Percentiles rank a stretch among this genome's conserved stretches.
Conservation (phyloP, 2,329 filamentous ascomycete species). For the Botrytis aclada region DNA sequence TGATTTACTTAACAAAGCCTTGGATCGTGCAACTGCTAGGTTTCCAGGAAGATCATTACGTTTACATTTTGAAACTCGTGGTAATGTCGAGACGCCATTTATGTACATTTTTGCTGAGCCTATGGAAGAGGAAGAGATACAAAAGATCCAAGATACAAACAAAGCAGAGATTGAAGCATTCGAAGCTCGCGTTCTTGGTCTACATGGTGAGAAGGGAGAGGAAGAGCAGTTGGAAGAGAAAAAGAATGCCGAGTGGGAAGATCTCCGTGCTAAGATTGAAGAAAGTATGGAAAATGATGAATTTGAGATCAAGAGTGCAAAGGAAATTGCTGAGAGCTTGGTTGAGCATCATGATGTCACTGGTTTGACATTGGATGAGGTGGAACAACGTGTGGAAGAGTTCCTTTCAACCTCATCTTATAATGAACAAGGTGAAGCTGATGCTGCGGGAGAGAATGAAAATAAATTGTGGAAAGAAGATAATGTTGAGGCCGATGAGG, state of each 20-base stretch:
- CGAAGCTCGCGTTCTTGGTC: conserved; percentile 59
- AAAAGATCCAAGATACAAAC: conserved; percentile 67
- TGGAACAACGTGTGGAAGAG: conserved; percentile 21
- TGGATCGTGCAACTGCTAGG: conserved; percentile 69
- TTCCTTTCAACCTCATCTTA: conserved; percentile 19
- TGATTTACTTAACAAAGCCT: conserved; percentile 70
- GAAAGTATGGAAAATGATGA: conserved; percentile 36
- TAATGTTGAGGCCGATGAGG: conserved; percentile 18
- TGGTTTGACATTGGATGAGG: conserved; percentile 20
- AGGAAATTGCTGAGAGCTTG: conserved; percentile 19
- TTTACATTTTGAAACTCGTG: conserved; percentile 76
- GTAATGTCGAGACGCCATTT: conserved; percentile 49
- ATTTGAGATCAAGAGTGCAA: conserved; percentile 26
- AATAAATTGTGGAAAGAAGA: conserved; percentile 18
- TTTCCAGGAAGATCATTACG: conserved; percentile 77
- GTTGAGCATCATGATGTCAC: conserved; percentile 20
- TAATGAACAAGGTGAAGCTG: conserved; percentile 6
- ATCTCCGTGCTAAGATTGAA: conserved; percentile 37
- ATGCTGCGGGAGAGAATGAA: background rate
- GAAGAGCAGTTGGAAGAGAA: conserved; percentile 25
- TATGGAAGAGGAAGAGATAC: conserved; percentile 68
- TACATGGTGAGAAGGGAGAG: conserved; percentile 41
- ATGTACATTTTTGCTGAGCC: conserved; percentile 93
- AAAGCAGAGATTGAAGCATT: conserved; percentile 65
- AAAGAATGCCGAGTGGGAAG: conserved; percentile 34